Evolutionary conservation across 1,284 basidiomycete genomes (phyloP).

Genomic region (Rhodotorula mucilaginosa): DNA sequence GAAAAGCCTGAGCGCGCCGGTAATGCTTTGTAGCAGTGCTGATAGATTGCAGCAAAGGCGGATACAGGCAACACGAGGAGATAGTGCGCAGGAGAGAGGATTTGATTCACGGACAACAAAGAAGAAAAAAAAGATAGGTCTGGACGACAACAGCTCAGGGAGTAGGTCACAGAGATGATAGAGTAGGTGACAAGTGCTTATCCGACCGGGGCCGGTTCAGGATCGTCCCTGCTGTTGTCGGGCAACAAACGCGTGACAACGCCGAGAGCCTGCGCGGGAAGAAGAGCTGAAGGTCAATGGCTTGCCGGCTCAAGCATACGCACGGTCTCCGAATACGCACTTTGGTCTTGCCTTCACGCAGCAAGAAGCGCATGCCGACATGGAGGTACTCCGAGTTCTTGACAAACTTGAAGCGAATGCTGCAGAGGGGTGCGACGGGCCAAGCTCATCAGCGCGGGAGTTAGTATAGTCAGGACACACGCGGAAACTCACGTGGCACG

Average conservation of each 20-base stretch:
- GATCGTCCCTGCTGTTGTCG: slow-evolving; percentile 5
- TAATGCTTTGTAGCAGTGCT: background rate
- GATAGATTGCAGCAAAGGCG: background rate
- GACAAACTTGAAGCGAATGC: slow-evolving; percentile 76
- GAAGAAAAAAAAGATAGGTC: background rate
- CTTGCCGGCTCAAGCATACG: background rate
- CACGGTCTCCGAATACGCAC: slow-evolving; percentile 50
- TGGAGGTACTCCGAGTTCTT: slow-evolving; percentile 79
- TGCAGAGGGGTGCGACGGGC: background rate
- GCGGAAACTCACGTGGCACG: slow-evolving; percentile 13
- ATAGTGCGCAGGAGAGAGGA: background rate
- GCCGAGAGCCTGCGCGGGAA: slow-evolving; percentile 33
- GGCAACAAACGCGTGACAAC: slow-evolving; percentile 46
- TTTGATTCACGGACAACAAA: background rate
- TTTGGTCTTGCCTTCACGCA: slow-evolving; percentile 91
- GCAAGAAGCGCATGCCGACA: slow-evolving; percentile 83
- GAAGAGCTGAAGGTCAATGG: background rate
- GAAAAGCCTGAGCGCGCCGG: too few species aligned
- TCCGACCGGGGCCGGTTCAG: background rate
- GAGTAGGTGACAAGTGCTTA: too few species aligned
- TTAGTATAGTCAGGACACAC: background rate
- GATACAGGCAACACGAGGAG: slow-evolving; percentile 3
- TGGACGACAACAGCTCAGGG: too few species aligned
- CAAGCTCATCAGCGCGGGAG: background rate
- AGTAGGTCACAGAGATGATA: too few species aligned